These are phyloP conservation scores for Gonapodya prolifera DNA, from an alignment of 192 early-diverging fungal genomes.

Conservation along the genomic window DNA sequence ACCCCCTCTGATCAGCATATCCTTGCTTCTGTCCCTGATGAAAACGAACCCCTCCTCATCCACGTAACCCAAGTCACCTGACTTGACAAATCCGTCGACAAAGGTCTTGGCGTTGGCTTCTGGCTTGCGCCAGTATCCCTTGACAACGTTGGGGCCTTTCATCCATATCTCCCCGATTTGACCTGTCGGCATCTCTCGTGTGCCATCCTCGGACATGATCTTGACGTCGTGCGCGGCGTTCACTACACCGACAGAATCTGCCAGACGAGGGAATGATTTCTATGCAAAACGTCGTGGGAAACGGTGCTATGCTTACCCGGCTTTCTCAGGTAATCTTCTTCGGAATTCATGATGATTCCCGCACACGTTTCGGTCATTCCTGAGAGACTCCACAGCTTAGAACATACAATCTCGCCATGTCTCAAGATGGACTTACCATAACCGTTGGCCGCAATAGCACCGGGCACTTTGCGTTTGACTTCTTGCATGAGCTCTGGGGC, in stretches of 20 bases:
- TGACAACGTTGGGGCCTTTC: slow-evolving; percentile 12
- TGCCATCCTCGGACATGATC: background rate
- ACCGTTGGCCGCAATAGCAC: background rate
- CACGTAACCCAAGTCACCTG: slow-evolving; percentile 17
- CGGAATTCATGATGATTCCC: background rate
- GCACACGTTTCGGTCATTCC: slow-evolving; percentile 9
- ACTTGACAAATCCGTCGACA: slow-evolving; percentile 14
- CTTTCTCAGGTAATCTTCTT: background rate
- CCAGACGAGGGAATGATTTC: no score
- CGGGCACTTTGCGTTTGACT: background rate
- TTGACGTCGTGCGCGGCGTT: background rate
- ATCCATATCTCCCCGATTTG: background rate
- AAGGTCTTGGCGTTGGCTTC: slow-evolving; percentile 8
- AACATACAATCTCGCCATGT: background rate
- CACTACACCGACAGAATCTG: slow-evolving; percentile 6
- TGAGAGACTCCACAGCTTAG: background rate
- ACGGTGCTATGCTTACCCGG: no score
- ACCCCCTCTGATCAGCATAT: slow-evolving; percentile 15
- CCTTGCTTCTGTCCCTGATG: slow-evolving; percentile 13
- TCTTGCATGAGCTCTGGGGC: background rate
- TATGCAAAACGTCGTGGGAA: no score
- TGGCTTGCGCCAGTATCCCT: slow-evolving; percentile 17
- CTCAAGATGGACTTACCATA: slow-evolving; percentile 8
- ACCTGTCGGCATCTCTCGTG: background rate
- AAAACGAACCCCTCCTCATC: slow-evolving; percentile 11